Percentiles rank a stretch among this genome's conserved stretches.
These are phyloP conservation scores for Rhizophagus sp. DNA, from an alignment of 192 early-diverging fungal genomes.

Conservation along the genomic window DNA sequence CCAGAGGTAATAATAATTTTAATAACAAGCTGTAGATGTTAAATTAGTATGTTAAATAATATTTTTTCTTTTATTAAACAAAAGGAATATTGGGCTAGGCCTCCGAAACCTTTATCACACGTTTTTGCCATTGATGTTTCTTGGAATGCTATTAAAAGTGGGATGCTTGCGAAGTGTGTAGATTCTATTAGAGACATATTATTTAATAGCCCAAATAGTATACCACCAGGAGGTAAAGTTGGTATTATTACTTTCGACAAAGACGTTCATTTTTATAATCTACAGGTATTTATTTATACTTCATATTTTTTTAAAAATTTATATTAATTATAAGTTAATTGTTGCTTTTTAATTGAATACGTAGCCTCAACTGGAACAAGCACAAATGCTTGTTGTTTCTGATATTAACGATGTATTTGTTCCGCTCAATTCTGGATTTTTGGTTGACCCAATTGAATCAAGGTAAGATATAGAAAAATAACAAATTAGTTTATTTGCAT, in stretches of 20 bases:
- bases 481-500: conserved; percentile 14
- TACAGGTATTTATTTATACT: conserved; percentile 57
- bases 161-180: conserved; percentile 72
- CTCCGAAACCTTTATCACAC: conserved; percentile 70
- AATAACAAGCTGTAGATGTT: background rate
- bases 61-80: background rate
- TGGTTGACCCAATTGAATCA: conserved; percentile 85
- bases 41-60: background rate
- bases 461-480: conserved; percentile 41
- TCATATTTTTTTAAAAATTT: background rate
- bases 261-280: conserved; percentile 93
- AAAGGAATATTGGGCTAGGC: conserved; percentile 68
- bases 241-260: conserved; percentile 92
- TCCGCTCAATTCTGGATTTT: conserved; percentile 86
- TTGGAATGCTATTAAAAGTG: conserved; percentile 81
- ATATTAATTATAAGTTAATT: background rate
- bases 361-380: conserved; percentile 77
- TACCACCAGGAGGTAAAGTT: conserved; percentile 58
- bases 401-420: conserved; percentile 94
- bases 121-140: conserved; percentile 97
- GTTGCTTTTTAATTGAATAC: background rate
- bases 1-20: conserved; percentile 49
- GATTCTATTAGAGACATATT: conserved; percentile 68
- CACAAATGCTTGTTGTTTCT: conserved; percentile 93
- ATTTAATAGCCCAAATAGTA: conserved; percentile 47